Conservation (phyloP, 176 grass and related monocot genomes). For the barley (Hordeum vulgare) region MorexV3_pseudomolecules_assembly NC_058521.1:588549892-588550391, state of each 20-base stretch:
- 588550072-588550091: slow-evolving; percentile 27
- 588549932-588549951: slow-evolving; percentile 33
- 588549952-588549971: slow-evolving; percentile 69
- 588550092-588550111: slow-evolving; percentile 43
- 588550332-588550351: slow-evolving; percentile 45
- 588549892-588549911: slow-evolving; percentile 59
- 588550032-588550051: background rate
- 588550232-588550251: slow-evolving; percentile 28
- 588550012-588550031: slow-evolving; percentile 2
- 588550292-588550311: slow-evolving; percentile 16
- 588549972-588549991: slow-evolving; percentile 35
- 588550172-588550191: slow-evolving; percentile 39
- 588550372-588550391: slow-evolving; percentile 38
- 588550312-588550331: slow-evolving; percentile 54
- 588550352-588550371: slow-evolving; percentile 49
- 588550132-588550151: slow-evolving; percentile 19
- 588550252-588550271: slow-evolving; percentile 43
- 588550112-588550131: slow-evolving; percentile 26
- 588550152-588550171: slow-evolving; percentile 45
- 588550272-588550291: slow-evolving; percentile 47
- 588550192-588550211: slow-evolving; percentile 33
- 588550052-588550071: slow-evolving; percentile 22
- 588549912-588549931: slow-evolving; percentile 42
- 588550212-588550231: background rate
- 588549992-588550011: slow-evolving; percentile 6